Evolutionary conservation across 345 rosid species (phyloP).

Genomic region (Dipteronia sinensis): DNA sequence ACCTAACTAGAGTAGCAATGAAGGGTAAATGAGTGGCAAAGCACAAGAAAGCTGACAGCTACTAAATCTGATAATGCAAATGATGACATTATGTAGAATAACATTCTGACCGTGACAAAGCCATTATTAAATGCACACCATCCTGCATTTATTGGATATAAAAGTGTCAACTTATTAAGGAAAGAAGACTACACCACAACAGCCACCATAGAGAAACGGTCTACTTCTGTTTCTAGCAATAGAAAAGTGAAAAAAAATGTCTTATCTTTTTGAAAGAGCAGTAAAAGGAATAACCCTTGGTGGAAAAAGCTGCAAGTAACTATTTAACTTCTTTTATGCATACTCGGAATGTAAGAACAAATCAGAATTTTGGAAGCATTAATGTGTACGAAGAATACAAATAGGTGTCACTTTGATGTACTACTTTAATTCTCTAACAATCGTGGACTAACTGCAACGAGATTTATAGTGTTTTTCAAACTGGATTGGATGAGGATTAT

Average conservation of each 20-base stretch:
- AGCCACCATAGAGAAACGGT: conserved; percentile 70
- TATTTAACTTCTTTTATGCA: conserved; percentile 14
- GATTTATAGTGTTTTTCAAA: neutral
- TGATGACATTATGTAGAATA: conserved; percentile 79
- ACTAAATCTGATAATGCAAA: conserved; percentile 94
- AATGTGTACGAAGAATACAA: neutral
- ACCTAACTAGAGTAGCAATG: conserved; percentile 85
- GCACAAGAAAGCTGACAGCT: conserved; percentile 95
- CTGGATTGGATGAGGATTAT: neutral
- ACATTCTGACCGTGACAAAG: conserved; percentile 87
- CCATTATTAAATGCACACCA: conserved; percentile 63
- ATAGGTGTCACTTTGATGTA: conserved; percentile 20
- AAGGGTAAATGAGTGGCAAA: conserved; percentile 79
- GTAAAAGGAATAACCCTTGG: conserved; percentile 81
- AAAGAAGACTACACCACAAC: conserved; percentile 67
- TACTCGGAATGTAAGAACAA: neutral
- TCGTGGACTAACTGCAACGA: conserved; percentile 10
- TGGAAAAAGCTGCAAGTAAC: conserved; percentile 55
- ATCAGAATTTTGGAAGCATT: conserved; percentile 9
- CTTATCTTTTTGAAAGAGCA: conserved; percentile 87
- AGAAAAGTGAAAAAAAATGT: conserved; percentile 52
- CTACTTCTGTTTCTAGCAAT: conserved; percentile 55
- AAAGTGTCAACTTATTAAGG: conserved; percentile 86
- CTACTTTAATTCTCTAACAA: conserved; percentile 19
- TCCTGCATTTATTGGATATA: conserved; percentile 87